phyloP scores from a whole-genome alignment of 208 protist species.

The Leishmania guyanensis region DNA sequence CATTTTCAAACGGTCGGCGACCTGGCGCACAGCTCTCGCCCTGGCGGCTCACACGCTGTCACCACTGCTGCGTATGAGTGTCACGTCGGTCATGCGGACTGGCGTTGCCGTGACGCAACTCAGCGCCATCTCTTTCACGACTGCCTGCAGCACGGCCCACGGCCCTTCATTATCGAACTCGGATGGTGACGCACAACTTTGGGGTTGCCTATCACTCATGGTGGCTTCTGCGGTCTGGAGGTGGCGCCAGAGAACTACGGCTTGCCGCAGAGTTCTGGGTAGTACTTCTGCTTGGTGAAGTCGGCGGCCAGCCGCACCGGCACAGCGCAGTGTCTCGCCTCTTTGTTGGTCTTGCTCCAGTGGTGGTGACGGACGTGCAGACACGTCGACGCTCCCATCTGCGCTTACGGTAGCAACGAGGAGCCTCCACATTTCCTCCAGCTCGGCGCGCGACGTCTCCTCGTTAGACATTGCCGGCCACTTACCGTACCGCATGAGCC shows the following conservation, averaged over 20 bases:
- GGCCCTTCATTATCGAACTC: background rate
- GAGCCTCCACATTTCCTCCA: slow-evolving; percentile 26
- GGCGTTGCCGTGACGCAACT: slow-evolving; percentile 28
- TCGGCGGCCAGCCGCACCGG: slow-evolving; percentile 7
- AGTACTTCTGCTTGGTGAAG: slow-evolving; percentile 30
- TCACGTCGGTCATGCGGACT: slow-evolving; percentile 32
- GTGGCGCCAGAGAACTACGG: slow-evolving; percentile 39
- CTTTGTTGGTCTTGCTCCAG: background rate
- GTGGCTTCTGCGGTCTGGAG: slow-evolving; percentile 6
- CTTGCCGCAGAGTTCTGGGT: slow-evolving; percentile 38
- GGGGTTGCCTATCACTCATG: background rate
- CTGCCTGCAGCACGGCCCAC: slow-evolving; percentile 19
- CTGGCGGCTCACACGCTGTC: background rate
- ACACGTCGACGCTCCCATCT: slow-evolving; percentile 7
- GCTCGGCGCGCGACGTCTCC: slow-evolving; percentile 11
- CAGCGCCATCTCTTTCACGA: slow-evolving; percentile 37
- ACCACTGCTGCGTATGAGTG: slow-evolving; percentile 10
- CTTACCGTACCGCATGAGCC: background rate
- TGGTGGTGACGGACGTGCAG: background rate
- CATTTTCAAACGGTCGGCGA: background rate
- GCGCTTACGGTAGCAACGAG: slow-evolving; percentile 24
- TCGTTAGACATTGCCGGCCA: slow-evolving; percentile 2
- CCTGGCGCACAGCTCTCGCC: background rate
- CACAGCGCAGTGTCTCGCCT: background rate
- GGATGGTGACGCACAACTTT: background rate